phyloP scores from a whole-genome alignment of 1,284 basidiomycete genomes.

The Coniferiporia sulphurascens region DNA sequence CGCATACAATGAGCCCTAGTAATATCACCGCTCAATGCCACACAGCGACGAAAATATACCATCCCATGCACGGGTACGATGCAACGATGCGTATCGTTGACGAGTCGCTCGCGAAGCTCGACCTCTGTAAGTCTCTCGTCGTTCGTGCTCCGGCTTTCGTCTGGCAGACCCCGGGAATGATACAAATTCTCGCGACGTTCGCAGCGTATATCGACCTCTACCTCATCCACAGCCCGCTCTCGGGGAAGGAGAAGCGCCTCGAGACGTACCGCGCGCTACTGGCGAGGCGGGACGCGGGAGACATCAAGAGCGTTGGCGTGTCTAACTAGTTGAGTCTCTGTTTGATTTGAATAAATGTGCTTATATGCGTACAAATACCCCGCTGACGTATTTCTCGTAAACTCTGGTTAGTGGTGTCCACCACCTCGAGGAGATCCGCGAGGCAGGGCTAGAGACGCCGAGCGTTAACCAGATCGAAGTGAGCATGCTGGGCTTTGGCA shows the following conservation, averaged over 20 bases:
- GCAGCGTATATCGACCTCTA: slow-evolving; percentile 51
- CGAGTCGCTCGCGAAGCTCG: slow-evolving; percentile 37
- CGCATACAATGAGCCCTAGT: too few relatives aligned
- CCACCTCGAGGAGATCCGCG: slow-evolving; percentile 44
- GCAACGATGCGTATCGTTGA: slow-evolving; percentile 34
- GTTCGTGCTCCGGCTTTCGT: neutral
- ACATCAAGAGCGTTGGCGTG: slow-evolving; percentile 48
- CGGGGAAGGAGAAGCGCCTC: slow-evolving; percentile 35
- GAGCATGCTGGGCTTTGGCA: neutral
- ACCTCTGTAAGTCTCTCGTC: slow-evolving; percentile 29
- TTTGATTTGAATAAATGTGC: too few relatives aligned
- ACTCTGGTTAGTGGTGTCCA: slow-evolving; percentile 33
- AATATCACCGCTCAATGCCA: neutral
- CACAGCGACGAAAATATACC: slow-evolving; percentile 45
- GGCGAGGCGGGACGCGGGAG: slow-evolving; percentile 40
- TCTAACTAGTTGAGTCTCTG: slow-evolving; percentile 44
- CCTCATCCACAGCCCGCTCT: slow-evolving; percentile 46
- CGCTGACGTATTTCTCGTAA: too few relatives aligned
- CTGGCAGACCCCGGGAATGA: too few relatives aligned
- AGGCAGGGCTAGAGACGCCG: slow-evolving; percentile 35
- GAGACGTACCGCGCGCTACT: slow-evolving; percentile 39
- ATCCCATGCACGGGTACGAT: slow-evolving; percentile 33
- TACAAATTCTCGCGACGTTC: too few relatives aligned
- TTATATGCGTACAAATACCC: neutral
- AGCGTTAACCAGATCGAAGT: slow-evolving; percentile 46